Evolutionary conservation across 768 basidiomycete genomes (phyloP).

Genomic region (Bullera alba): DNA sequence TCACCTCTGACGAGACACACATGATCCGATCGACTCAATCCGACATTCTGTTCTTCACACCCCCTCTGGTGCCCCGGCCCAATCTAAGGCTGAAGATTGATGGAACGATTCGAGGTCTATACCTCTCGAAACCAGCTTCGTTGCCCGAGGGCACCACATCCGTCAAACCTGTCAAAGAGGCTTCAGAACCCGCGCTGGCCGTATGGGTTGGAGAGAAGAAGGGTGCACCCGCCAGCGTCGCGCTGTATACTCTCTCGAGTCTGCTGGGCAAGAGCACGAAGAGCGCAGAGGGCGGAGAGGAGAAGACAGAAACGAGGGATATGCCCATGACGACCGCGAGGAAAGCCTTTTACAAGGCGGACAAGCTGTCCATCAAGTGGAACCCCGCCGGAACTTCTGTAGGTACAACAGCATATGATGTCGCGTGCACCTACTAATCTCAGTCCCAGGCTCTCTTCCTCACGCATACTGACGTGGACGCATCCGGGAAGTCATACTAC

Average conservation of each 20-base stretch:
- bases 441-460: constrained; percentile 56
- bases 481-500: constrained; percentile 94
- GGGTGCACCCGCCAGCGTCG: constrained; percentile 81
- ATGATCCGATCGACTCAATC: constrained; percentile 30
- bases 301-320: constrained; percentile 36
- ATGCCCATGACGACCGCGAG: constrained; percentile 63
- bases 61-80: constrained; percentile 45
- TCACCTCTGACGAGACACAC: constrained; percentile 41
- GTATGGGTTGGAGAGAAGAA: constrained; percentile 93
- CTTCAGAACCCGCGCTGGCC: constrained; percentile 54
- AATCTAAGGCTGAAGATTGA: constrained; percentile 26
- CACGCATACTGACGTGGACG: constrained; percentile 94
- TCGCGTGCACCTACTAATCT: background rate
- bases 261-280: constrained; percentile 21
- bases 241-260: constrained; percentile 65
- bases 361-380: constrained; percentile 91
- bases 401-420: constrained; percentile 4
- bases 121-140: constrained; percentile 27
- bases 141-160: constrained; percentile 27
- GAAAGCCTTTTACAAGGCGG: constrained; percentile 94
- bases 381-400: constrained; percentile 88
- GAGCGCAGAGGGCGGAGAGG: constrained; percentile 5
- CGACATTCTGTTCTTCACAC: constrained; percentile 39
- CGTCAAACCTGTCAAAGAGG: constrained; percentile 21
- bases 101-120: constrained; percentile 32